Conservation (phyloP, 176 grass and related monocot species). For the Oryza brachyantha region DNA sequence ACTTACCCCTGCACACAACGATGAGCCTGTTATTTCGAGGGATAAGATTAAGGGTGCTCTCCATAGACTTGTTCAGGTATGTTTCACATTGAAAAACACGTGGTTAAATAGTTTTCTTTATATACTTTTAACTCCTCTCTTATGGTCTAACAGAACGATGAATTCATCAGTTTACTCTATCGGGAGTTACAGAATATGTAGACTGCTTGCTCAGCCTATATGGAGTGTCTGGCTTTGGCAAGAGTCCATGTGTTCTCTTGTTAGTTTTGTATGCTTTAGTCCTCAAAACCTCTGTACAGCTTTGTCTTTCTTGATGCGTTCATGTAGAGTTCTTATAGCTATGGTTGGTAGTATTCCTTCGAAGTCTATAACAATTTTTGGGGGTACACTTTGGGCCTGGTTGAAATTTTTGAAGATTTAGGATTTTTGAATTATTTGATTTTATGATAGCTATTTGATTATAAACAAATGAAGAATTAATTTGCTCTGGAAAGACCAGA, state of each 20-base stretch:
- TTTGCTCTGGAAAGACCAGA: no score
- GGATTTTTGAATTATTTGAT: no score
- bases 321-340: slow-evolving; percentile 38
- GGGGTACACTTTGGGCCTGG: no score
- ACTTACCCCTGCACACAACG: slow-evolving; percentile 46
- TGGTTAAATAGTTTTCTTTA: not conserved
- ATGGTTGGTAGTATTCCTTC: slow-evolving; percentile 23
- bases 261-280: slow-evolving; percentile 38
- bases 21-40: slow-evolving; percentile 57
- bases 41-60: slow-evolving; percentile 73
- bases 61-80: slow-evolving; percentile 77
- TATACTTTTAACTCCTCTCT: not conserved
- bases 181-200: slow-evolving; percentile 60
- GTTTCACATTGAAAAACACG: not conserved
- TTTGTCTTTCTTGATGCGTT: not conserved
- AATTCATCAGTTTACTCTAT: slow-evolving; percentile 70
- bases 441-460: no score
- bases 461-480: no score
- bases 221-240: slow-evolving; percentile 1
- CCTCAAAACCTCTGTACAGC: slow-evolving; percentile 34
- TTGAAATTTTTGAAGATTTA: no score
- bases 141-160: slow-evolving; percentile 46
- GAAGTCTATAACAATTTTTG: no score
- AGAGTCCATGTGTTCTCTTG: not conserved
- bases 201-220: not conserved